phyloP scores from a whole-genome alignment of 257 asterid species.

The Linderniella brevidens region DNA sequence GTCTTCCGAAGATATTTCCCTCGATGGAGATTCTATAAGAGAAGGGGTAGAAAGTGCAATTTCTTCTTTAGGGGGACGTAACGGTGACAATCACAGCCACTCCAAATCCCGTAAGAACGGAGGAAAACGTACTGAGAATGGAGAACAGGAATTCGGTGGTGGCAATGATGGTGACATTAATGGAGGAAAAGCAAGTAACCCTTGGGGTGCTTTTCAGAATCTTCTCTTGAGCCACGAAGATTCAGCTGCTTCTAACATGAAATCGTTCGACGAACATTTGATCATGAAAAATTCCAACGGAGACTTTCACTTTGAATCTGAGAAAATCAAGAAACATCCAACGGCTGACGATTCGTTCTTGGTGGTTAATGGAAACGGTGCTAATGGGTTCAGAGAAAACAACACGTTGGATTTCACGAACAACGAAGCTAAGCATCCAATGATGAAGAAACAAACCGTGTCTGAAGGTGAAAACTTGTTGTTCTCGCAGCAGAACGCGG shows the following conservation, averaged over 20 bases:
- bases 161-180: constrained; percentile 18
- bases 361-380: constrained; percentile 23
- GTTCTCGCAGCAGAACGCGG: constrained; percentile 18
- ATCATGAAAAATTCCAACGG: constrained; percentile 16
- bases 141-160: no score
- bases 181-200: constrained; percentile 19
- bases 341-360: constrained; percentile 34
- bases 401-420: constrained; percentile 27
- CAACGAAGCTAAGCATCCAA: constrained; percentile 24
- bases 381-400: constrained; percentile 5
- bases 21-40: constrained; percentile 46
- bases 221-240: constrained; percentile 49
- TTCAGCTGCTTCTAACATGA: constrained; percentile 11
- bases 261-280: constrained; percentile 26
- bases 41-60: constrained; percentile 50
- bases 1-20: constrained; percentile 18
- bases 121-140: constrained; percentile 22
- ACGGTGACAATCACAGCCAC: constrained; percentile 2
- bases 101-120: constrained; percentile 21
- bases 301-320: constrained; percentile 20
- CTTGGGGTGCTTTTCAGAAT: constrained; percentile 67
- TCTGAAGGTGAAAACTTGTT: constrained; percentile 27
- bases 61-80: constrained; percentile 30
- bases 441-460: constrained; percentile 20
- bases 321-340: constrained; percentile 20